Percentiles rank a stretch among this genome's conserved stretches.
Conservation (phyloP, 2,329 filamentous ascomycete species). For the Epichloe hybrida region DNA sequence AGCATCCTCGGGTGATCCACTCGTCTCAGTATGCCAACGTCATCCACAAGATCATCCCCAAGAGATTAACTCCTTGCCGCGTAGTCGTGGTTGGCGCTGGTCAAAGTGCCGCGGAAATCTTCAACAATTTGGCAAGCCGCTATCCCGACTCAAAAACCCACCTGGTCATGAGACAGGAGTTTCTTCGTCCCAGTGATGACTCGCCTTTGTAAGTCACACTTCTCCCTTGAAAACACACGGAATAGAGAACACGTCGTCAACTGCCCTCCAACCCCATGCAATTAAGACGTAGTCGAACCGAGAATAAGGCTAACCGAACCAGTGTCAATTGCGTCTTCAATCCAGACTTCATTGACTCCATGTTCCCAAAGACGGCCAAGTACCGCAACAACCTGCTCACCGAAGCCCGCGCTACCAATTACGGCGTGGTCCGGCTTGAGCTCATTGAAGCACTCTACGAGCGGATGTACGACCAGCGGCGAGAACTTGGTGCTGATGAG, state of each 20-base stretch:
- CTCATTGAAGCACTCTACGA: conserved; percentile 84
- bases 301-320: background rate
- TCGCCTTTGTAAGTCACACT: conserved; percentile 67
- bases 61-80: conserved; percentile 45
- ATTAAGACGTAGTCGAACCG: background rate
- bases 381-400: conserved; percentile 47
- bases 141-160: conserved; percentile 72
- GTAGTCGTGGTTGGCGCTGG: conserved; percentile 81
- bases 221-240: background rate
- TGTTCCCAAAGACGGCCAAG: conserved; percentile 54
- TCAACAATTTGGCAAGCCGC: conserved; percentile 68
- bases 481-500: conserved; percentile 55
- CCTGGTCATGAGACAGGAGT: conserved; percentile 70
- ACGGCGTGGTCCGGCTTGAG: conserved; percentile 82
- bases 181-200: conserved; percentile 82
- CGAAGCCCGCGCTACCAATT: conserved; percentile 77
- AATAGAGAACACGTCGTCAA: background rate
- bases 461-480: conserved; percentile 72
- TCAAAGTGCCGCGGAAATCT: conserved; percentile 91
- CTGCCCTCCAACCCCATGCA: background rate
- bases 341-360: conserved; percentile 64
- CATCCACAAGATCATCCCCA: conserved; percentile 44
- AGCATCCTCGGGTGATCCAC: conserved; percentile 66
- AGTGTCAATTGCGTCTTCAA: conserved; percentile 96
- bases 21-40: conserved; percentile 71